Base-by-base conservation (phyloP, 495 filamentous ascomycete species). In the Aspergillus haitiensis region DNA sequence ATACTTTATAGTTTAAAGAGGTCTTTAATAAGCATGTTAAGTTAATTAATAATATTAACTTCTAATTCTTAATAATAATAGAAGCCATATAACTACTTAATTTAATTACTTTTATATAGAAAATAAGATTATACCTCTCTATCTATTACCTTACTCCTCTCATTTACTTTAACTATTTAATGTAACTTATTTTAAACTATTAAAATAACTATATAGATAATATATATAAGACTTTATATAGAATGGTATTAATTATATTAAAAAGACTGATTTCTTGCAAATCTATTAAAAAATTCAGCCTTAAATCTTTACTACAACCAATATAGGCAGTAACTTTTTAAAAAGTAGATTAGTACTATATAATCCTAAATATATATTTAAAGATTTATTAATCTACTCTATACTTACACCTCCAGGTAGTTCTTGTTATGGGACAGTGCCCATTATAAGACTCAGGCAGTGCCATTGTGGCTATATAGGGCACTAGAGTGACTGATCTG, bases 91-190 rank as follows among this genome's bases (percentile, higher is more conserved):
- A 50, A 50, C 47, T 50, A 21, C 21, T 21, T 15, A 50, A 12
- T 50, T 50, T 50, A 27, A 50, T 32, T 21, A 50, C 5, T 50
- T 27, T 27, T 50, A 27, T 21, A 50, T 32, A 21, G 10, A 50
- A 21, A 50, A 50, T 21, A 21, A 50, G 47, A 50, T 50, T 50
- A 50, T 50, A 50, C 21, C 47, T 50, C 47, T 50, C 27, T 50
- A 50, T 50, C 21, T 50, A 50, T 27, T 27, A 50, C 21, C 47
- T 50, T 27, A 50, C 47, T 15, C 47, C 21, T 50, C 21, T 4
- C 47, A 50, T 31, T 21, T 50, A 21, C 47, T 50, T 50, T 21
- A 50, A 50, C 47, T 27, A 8, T 21, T 50, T 50, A 27, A 50
- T 21, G 47, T 50, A 5, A 21, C 47, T 21, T 50, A 21, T 32